Percentiles rank a stretch among this genome's conserved stretches.
Evolutionary conservation across 257 asterid genomes (phyloP).

Genomic region (Petrea volubilis): DNA sequence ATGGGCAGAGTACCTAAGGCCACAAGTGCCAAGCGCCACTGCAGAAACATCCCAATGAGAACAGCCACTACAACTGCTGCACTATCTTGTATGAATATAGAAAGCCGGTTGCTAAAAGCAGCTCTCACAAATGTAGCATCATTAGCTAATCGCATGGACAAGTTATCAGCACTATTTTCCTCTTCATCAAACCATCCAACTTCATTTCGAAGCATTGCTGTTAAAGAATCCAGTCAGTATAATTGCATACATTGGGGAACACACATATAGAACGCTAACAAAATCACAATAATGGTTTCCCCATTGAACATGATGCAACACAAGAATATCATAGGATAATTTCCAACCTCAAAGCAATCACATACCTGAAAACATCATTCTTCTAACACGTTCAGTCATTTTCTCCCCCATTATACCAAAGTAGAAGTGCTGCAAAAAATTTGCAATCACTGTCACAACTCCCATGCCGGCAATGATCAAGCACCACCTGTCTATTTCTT

Average conservation of each 20-base stretch:
- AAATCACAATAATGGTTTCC: neutral
- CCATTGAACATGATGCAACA: slow-evolving; percentile 4
- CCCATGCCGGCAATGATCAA: slow-evolving; percentile 96
- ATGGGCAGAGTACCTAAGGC: slow-evolving; percentile 95
- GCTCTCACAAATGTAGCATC: slow-evolving; percentile 99
- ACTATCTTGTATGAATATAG: slow-evolving; percentile 94
- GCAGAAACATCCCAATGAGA: slow-evolving; percentile 88
- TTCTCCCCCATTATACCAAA: slow-evolving; percentile 99
- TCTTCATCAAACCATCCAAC: slow-evolving; percentile 99
- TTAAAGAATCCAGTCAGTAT: slow-evolving; percentile 16
- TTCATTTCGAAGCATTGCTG: slow-evolving; percentile 99
- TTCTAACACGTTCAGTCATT: slow-evolving; percentile 99
- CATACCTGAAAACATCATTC: slow-evolving; percentile 99
- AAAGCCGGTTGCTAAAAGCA: slow-evolving; percentile 98
- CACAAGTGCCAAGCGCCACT: slow-evolving; percentile 97
- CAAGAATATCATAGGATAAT: neutral
- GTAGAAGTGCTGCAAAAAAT: slow-evolving; percentile 97
- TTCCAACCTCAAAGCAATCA: slow-evolving; percentile 13
- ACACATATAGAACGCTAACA: neutral
- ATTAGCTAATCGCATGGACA: slow-evolving; percentile 98
- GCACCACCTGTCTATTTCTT: slow-evolving; percentile 90
- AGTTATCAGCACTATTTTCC: slow-evolving; percentile 97
- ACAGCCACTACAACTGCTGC: slow-evolving; percentile 94
- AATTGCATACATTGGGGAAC: slow-evolving; percentile 6
- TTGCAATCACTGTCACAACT: slow-evolving; percentile 87